Evolutionary conservation across 192 early-diverging fungal species (phyloP).

Genomic region (Coemansia sp.): DNA sequence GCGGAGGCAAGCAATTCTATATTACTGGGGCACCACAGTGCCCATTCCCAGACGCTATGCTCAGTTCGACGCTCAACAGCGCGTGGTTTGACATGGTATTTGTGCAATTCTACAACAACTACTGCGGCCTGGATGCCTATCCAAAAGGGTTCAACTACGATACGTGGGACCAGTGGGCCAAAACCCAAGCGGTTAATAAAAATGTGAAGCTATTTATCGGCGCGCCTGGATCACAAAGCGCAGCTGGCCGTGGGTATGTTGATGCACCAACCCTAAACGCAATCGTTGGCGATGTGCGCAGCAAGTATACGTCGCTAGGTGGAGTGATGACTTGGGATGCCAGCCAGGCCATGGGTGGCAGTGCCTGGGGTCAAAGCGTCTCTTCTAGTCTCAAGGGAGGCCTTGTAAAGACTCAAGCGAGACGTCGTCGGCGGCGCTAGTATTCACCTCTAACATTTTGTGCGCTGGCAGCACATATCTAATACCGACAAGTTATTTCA

Average conservation of each 20-base stretch:
- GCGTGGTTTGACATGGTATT: slow-evolving; percentile 67
- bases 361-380: slow-evolving; percentile 35
- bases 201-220: slow-evolving; percentile 62
- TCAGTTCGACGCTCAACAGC: slow-evolving; percentile 58
- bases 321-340: slow-evolving; percentile 74
- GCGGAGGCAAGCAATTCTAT: slow-evolving; percentile 56
- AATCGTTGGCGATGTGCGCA: slow-evolving; percentile 47
- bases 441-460: neutral
- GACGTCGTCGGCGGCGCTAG: slow-evolving; percentile 7
- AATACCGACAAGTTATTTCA: too few relatives aligned
- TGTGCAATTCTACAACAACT: slow-evolving; percentile 73
- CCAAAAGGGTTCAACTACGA: slow-evolving; percentile 58
- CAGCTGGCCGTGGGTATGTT: slow-evolving; percentile 59
- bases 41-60: slow-evolving; percentile 60
- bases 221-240: slow-evolving; percentile 59
- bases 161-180: slow-evolving; percentile 65
- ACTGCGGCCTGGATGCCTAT: slow-evolving; percentile 59
- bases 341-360: slow-evolving; percentile 38
- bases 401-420: neutral
- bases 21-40: slow-evolving; percentile 66
- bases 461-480: neutral
- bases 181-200: slow-evolving; percentile 57
- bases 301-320: slow-evolving; percentile 56
- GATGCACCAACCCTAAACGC: slow-evolving; percentile 29
- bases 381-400: slow-evolving; percentile 38